Conservation (phyloP, 495 filamentous ascomycete species). For the Penicillium tannophilum region DNA sequence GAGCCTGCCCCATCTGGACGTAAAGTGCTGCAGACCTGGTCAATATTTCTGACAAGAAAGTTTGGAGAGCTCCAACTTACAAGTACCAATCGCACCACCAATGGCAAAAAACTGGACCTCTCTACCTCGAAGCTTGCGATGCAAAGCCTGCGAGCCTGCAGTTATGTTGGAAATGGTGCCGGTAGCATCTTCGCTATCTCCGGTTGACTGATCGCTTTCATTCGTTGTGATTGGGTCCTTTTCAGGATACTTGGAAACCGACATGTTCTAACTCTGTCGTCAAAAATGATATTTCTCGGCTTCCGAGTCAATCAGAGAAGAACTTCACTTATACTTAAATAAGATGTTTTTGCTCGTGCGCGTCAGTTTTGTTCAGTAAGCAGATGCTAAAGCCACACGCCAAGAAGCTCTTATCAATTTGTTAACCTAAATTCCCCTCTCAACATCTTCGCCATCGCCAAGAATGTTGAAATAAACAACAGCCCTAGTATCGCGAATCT, state of each 20-base stretch:
- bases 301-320: no score
- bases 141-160: no score
- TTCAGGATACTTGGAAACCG: no score
- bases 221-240: no score
- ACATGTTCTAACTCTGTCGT: no score
- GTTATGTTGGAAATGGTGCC: no score
- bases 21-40: background rate
- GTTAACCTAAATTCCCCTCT: background rate
- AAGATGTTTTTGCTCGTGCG: background rate
- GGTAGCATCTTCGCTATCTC: no score
- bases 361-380: background rate
- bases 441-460: background rate
- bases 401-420: background rate
- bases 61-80: slow-evolving; percentile 21
- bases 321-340: background rate
- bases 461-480: background rate
- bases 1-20: slow-evolving; percentile 14
- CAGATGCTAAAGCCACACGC: background rate
- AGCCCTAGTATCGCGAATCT: background rate
- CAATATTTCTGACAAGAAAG: slow-evolving; percentile 3
- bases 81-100: slow-evolving; percentile 36
- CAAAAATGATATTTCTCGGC: no score
- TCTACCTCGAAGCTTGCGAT: no score
- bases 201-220: no score
- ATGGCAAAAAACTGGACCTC: slow-evolving; percentile 19